Conservation (phyloP, 176 grass and related monocot genomes). For the Bromus sterilis region DNA sequence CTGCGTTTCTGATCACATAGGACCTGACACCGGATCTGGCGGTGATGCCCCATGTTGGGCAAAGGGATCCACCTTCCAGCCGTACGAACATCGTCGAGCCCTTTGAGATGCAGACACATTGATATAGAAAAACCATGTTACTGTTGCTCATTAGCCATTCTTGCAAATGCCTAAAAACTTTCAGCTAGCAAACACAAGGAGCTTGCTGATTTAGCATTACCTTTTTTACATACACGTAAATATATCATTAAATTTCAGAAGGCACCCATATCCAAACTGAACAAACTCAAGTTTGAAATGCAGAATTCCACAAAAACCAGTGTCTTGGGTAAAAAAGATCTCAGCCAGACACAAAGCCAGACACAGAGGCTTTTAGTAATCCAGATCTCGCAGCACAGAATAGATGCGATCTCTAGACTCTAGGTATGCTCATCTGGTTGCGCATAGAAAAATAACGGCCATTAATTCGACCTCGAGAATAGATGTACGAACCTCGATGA, state of each 20-base stretch:
- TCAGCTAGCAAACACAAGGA: not conserved
- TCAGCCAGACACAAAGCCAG: too few species aligned
- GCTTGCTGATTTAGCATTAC: not conserved
- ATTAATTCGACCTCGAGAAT: slow-evolving; percentile 22
- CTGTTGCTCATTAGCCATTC: not conserved
- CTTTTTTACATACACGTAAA: not conserved
- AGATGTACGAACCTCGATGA: not conserved
- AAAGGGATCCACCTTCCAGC: not conserved
- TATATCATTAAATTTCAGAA: not conserved
- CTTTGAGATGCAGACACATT: not conserved
- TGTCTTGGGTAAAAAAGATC: not conserved
- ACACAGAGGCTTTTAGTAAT: not conserved
- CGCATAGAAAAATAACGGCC: not conserved
- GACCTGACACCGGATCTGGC: too few species aligned
- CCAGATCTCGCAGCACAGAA: slow-evolving; percentile 5
- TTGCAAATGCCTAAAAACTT: not conserved
- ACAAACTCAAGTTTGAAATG: not conserved
- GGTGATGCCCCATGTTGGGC: not conserved
- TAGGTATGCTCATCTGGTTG: not conserved
- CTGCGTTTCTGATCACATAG: too few species aligned
- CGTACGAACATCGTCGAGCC: not conserved
- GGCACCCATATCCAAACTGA: not conserved
- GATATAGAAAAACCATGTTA: not conserved
- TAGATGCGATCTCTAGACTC: slow-evolving; percentile 27
- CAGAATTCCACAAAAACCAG: not conserved